Percentiles rank a stretch among this genome's conserved stretches.
Evolutionary conservation across 352 stramenopile genomes (phyloP).

Genomic region (Thalassiosira livingstoniorum): DNA sequence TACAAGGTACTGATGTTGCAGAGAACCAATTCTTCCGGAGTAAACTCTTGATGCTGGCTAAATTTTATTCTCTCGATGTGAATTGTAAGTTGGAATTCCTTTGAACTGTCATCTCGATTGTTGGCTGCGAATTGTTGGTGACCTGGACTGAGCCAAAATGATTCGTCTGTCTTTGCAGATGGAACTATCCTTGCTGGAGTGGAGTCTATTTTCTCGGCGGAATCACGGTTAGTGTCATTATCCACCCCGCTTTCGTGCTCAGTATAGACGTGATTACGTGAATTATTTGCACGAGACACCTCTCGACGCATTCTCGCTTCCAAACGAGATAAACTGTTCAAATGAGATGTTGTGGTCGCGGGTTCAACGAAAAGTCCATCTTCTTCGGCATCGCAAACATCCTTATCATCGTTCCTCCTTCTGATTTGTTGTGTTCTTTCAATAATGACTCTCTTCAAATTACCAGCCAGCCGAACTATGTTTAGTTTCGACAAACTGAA

Average conservation of each 20-base stretch:
- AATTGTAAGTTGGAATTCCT: constrained; percentile 35
- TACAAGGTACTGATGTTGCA: constrained; percentile 38
- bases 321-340: constrained; percentile 27
- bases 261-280: neutral
- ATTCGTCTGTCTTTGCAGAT: constrained; percentile 28
- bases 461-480: neutral
- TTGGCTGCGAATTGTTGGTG: constrained; percentile 10
- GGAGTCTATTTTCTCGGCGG: neutral
- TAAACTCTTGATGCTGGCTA: constrained; percentile 43
- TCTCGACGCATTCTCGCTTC: constrained; percentile 51
- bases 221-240: neutral
- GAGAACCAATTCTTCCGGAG: constrained; percentile 36
- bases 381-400: constrained; percentile 11
- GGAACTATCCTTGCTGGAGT: neutral
- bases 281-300: constrained; percentile 7
- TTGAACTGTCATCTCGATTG: constrained; percentile 9
- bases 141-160: constrained; percentile 38
- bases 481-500: neutral
- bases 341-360: constrained; percentile 1
- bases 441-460: constrained; percentile 10
- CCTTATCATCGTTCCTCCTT: constrained; percentile 1
- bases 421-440: neutral
- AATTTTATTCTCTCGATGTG: constrained; percentile 47
- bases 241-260: neutral
- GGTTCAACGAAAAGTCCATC: constrained; percentile 16